Base-by-base conservation (phyloP, 352 stramenopile genomes). In the Phytophthora kernoviae region DNA sequence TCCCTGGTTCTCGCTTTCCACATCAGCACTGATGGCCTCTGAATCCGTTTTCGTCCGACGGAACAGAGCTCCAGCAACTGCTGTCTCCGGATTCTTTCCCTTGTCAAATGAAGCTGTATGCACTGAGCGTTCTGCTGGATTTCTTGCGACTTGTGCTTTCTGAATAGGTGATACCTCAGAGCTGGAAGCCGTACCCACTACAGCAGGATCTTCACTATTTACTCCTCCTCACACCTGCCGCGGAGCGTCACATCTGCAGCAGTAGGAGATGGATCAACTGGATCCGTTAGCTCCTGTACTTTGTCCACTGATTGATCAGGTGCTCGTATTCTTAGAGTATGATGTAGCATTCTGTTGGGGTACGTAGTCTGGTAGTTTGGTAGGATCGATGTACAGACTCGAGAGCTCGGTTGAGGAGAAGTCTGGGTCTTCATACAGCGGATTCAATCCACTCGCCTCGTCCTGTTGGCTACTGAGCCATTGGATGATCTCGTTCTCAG, bases 361-460 rank as follows among this genome's bases (percentile, higher is more conserved):
- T 0, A 78, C 77, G 49, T 92, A 92, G 44, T 92, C 78, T 2
- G 82, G 80, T 1, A 75, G 65, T 62, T 88, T 85, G 10, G 58
- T 69, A 2, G 72, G 57, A 34, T 92, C 75, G 2, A 83, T 48
- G 58, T 88, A 92, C 12, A 92, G 61, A 55, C 75, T 82, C 8
- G 73, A 77, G 43, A 70, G 40, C 20, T 79, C 55, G 1, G 54
- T 26, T 5, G 75, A 65, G 0, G 74, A 62, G 51, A 92, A 92
- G 22, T 80, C 77, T 0, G 75, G 52, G 52, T 92, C 83, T 63
- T 84, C 78, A 46, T 87, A 92, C 32, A 85, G 57, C 30, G 64
- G 27, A 43, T 50, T 42, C 1, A 26, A 60, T 7, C 54, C 59
- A 22, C 47, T 59, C 1, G 20, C 10, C 30, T 73, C 58, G 11